phyloP scores from a whole-genome alignment of 2,329 filamentous ascomycete species.

The Aspergillus tubingensis region DNA sequence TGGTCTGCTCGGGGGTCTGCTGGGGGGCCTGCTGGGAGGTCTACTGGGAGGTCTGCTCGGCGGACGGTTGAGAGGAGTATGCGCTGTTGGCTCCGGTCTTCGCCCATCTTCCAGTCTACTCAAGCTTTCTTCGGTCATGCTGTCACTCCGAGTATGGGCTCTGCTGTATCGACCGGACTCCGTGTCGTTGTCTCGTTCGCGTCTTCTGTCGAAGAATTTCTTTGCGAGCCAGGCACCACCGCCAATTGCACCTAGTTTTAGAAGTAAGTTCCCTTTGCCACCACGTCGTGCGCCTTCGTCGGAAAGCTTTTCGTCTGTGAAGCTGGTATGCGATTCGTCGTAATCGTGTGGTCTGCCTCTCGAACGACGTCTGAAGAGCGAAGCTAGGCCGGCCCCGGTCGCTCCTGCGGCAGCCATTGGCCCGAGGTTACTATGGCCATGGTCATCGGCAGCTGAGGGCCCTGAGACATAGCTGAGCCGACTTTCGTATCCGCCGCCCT shows the following conservation, averaged over 20 bases:
- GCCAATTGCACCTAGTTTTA: conserved; percentile 62
- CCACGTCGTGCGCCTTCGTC: conserved; percentile 52
- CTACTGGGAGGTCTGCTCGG: conserved; percentile 37
- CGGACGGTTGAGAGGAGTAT: conserved; percentile 35
- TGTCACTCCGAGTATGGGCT: conserved; percentile 51
- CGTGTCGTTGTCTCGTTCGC: conserved; percentile 56
- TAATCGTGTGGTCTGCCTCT: conserved; percentile 47
- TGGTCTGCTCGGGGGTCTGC: conserved; percentile 29
- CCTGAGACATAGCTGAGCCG: conserved; percentile 59
- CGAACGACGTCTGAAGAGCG: conserved; percentile 47
- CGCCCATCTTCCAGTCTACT: conserved; percentile 56
- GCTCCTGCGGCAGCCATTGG: conserved; percentile 57
- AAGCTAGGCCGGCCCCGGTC: conserved; percentile 60
- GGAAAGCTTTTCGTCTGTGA: conserved; percentile 66
- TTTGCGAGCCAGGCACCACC: conserved; percentile 66
- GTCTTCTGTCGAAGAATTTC: conserved; percentile 58
- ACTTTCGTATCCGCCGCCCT: conserved; percentile 55
- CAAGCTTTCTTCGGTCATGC: conserved; percentile 43
- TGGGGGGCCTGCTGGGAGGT: conserved; percentile 35
- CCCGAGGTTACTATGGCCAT: conserved; percentile 47
- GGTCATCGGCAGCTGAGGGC: conserved; percentile 52
- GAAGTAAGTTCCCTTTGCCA: conserved; percentile 62
- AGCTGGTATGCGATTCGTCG: conserved; percentile 57
- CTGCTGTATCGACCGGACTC: conserved; percentile 56
- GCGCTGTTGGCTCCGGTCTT: conserved; percentile 47